Evolutionary conservation across 2,329 filamentous ascomycete species (phyloP), one percentile per base, ranked within the genome.

Genomic region (Penicillium aurantiogriseum): DNA sequence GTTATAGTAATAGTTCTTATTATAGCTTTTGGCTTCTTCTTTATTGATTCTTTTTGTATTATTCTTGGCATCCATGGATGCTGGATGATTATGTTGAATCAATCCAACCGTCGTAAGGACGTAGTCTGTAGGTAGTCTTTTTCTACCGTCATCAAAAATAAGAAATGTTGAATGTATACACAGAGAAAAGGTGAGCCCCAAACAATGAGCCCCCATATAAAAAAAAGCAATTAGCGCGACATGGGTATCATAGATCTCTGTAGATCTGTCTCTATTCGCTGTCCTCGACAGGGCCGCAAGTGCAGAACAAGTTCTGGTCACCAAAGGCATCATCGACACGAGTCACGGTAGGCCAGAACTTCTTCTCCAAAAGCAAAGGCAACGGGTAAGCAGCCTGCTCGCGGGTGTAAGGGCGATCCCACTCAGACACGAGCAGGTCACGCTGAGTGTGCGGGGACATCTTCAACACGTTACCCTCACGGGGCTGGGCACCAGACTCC

Each of bases 291-390:
- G 92, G 91, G 39, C 90, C 89, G 74, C 92, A 97, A 10, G 91
- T 95, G 81, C 92, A 97, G 83, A 96, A 96, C 60, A 97, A 85
- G 78, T 97, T 96, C 69, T 88, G 84, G 71, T 97, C 92, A 58
- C 92, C 92, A 69, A 91, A 96, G 13, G 90, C 90, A 80, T 97
- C 93, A 73, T 97, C 90, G 21, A 97, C 81, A 73, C 93, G 84
- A 7, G 89, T 91, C 15, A 96, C 91, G 36, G 81, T 87, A 0
- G 93, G 92, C 93, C 93, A 97, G 79, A 97, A 97, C 81, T 97
- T 97, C 88, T 95, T 97, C 84, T 96, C 90, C 74, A 85, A 84
- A 61, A 97, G 77, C 77, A 85, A 96, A 0, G 86, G 81, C 61
- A 96, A 73, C 19, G 93, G 93, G 73, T 96, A 97, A 0, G 91